Evolutionary conservation across 441 rosid species (phyloP).

Genomic region (Croton setiger): DNA sequence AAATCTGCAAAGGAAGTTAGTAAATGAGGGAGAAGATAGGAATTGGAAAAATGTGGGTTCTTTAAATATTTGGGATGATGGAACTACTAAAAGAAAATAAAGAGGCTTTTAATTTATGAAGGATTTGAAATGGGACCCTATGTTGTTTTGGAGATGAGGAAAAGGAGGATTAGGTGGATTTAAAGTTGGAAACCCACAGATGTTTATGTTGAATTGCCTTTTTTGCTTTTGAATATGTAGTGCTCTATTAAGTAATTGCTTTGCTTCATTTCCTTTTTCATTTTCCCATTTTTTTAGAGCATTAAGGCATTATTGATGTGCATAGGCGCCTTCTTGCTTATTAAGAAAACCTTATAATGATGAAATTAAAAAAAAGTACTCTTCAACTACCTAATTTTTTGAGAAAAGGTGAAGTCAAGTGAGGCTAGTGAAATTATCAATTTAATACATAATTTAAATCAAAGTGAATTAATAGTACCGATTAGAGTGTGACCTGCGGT

Average conservation of each 20-base stretch:
- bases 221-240: slow-evolving; percentile 37
- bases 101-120: slow-evolving; percentile 39
- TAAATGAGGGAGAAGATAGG: slow-evolving; percentile 29
- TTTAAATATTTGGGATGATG: slow-evolving; percentile 25
- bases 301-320: background rate
- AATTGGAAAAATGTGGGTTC: slow-evolving; percentile 20
- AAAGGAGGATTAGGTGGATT: slow-evolving; percentile 34
- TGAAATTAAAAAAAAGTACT: background rate
- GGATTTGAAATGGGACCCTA: slow-evolving; percentile 33
- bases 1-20: slow-evolving; percentile 14
- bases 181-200: slow-evolving; percentile 27
- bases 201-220: slow-evolving; percentile 27
- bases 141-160: slow-evolving; percentile 37
- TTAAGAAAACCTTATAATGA: background rate
- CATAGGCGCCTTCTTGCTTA: background rate
- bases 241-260: slow-evolving; percentile 14
- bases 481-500: too few relatives aligned
- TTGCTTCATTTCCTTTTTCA: background rate
- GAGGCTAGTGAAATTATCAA: too few relatives aligned
- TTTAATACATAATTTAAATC: too few relatives aligned
- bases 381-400: too few relatives aligned
- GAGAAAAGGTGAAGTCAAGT: too few relatives aligned
- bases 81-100: slow-evolving; percentile 21
- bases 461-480: too few relatives aligned
- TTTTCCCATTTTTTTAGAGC: background rate